Conservation (phyloP, 257 asterid genomes). For the Solanum lycopersicoides region DNA sequence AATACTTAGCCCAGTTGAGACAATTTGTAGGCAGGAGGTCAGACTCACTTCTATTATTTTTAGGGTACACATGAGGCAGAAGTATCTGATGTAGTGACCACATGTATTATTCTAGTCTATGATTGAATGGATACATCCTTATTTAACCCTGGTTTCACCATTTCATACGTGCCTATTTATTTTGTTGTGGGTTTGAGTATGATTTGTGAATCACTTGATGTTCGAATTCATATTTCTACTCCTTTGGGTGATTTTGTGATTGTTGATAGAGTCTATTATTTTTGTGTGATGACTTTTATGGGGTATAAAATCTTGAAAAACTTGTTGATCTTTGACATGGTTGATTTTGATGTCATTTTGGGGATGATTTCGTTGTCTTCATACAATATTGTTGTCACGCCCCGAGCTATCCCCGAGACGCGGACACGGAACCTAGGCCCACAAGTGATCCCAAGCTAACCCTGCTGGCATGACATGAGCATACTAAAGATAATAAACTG, state of each 20-base stretch:
- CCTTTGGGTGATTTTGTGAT: background rate
- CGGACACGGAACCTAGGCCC: too few species aligned
- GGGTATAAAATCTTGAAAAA: background rate
- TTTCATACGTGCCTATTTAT: background rate
- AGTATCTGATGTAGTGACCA: background rate
- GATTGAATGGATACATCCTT: background rate
- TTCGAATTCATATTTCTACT: too few species aligned
- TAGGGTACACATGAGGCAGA: background rate
- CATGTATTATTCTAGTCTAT: background rate
- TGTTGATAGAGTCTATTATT: background rate
- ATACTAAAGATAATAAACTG: too few species aligned
- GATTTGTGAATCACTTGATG: background rate
- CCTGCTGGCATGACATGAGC: too few species aligned
- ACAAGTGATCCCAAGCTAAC: too few species aligned
- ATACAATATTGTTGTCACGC: too few species aligned
- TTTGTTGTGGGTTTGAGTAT: background rate
- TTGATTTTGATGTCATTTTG: background rate
- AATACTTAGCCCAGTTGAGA: background rate
- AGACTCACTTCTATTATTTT: background rate
- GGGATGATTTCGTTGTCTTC: background rate
- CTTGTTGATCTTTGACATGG: background rate
- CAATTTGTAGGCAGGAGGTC: background rate
- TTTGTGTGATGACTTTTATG: background rate
- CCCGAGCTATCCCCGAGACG: too few species aligned
- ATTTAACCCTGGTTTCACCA: background rate